Conservation (phyloP, 1,284 basidiomycete species). For the Boletus mariae region DNA sequence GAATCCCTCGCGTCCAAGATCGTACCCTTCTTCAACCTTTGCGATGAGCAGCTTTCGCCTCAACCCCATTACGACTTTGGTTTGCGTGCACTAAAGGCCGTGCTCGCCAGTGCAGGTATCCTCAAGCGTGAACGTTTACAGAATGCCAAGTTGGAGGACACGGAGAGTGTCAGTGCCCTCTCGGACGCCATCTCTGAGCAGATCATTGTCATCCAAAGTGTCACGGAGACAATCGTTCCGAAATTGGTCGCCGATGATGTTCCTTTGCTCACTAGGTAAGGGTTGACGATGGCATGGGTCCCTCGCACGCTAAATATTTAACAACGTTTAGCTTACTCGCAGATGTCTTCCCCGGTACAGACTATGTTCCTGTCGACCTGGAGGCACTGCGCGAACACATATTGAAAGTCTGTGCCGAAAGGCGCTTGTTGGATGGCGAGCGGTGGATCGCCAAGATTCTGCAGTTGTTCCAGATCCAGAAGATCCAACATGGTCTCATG, state of each 20-base stretch:
- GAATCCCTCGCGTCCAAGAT: constrained; percentile 96
- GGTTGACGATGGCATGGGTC: background rate
- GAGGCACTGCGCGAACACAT: constrained; percentile 85
- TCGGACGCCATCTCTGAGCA: constrained; percentile 82
- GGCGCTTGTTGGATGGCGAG: constrained; percentile 81
- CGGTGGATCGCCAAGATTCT: constrained; percentile 95
- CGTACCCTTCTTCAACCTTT: constrained; percentile 99
- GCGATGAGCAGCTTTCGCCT: constrained; percentile 92
- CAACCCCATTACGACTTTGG: constrained; percentile 99
- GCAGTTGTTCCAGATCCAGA: constrained; percentile 98
- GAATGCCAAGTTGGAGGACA: constrained; percentile 42
- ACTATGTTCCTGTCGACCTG: constrained; percentile 87
- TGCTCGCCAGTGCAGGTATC: constrained; percentile 95
- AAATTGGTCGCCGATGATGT: constrained; percentile 98
- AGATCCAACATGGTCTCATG: constrained; percentile 99
- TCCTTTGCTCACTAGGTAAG: constrained; percentile 84
- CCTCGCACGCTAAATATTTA: constrained; percentile 7
- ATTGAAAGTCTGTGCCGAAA: constrained; percentile 82
- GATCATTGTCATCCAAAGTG: constrained; percentile 97
- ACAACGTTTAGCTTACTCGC: constrained; percentile 68
- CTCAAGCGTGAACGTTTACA: constrained; percentile 89
- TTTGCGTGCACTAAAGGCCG: constrained; percentile 94
- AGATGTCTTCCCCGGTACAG: constrained; percentile 97
- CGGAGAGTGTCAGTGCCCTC: constrained; percentile 49
- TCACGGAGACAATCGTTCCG: constrained; percentile 98